Conservation (phyloP, 129 eudicot species). For the Tagetes patula region DNA sequence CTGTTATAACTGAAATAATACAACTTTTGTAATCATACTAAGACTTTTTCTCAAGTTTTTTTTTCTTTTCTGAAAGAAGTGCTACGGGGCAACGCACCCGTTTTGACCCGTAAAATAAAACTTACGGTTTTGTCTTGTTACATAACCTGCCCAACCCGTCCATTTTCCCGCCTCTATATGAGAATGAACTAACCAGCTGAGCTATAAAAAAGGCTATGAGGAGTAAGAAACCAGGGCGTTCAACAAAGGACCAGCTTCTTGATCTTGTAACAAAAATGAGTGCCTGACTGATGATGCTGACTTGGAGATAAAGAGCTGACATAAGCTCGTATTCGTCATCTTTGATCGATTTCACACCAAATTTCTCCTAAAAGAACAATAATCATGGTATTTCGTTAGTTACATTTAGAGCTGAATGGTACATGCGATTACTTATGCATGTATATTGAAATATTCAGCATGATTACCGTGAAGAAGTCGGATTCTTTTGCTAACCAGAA, state of each 20-base stretch:
- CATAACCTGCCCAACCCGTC: neutral
- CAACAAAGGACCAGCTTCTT: slow-evolving; percentile 77
- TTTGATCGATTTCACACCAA: slow-evolving; percentile 57
- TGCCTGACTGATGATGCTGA: slow-evolving; percentile 88
- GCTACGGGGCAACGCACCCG: neutral
- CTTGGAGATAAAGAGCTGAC: slow-evolving; percentile 89
- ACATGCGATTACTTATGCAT: neutral
- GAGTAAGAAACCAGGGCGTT: slow-evolving; percentile 81
- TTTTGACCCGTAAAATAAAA: neutral
- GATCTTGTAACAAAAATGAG: slow-evolving; percentile 91
- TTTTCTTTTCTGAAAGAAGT: neutral
- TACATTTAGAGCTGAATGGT: neutral
- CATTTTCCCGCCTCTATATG: neutral
- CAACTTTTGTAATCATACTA: neutral
- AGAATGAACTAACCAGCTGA: slow-evolving; percentile 56
- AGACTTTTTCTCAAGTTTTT: neutral
- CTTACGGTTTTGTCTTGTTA: neutral
- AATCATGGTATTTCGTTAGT: neutral
- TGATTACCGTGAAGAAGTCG: slow-evolving; percentile 60
- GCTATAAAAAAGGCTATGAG: slow-evolving; percentile 64
- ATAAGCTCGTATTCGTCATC: slow-evolving; percentile 45
- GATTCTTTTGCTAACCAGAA: slow-evolving; percentile 72
- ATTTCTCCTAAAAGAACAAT: slow-evolving; percentile 47
- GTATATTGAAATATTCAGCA: neutral
- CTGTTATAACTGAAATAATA: neutral